Evolutionary conservation across 1,284 basidiomycete genomes (phyloP).

Genomic region (Moesziomyces globuligerus): DNA sequence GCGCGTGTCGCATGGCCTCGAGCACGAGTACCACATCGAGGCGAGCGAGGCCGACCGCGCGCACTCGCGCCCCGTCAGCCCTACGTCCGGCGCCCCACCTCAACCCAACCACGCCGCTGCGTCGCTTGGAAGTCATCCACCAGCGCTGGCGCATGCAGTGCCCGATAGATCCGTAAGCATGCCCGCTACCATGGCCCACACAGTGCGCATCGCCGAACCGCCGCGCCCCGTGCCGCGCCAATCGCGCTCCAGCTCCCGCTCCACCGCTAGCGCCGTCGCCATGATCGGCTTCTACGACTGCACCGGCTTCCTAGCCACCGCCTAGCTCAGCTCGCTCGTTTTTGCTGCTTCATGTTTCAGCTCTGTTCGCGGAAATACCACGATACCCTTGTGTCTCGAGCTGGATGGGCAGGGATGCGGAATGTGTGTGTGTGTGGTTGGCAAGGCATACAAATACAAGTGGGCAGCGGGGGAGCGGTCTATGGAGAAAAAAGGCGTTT

Average conservation of each 20-base stretch:
- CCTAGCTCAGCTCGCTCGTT: conserved; percentile 3
- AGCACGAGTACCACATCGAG: conserved; percentile 12
- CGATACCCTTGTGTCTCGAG: too few relatives aligned
- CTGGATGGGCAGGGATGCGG: too few relatives aligned
- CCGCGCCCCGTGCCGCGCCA: conserved; percentile 3
- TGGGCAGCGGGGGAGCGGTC: neutral
- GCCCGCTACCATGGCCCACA: conserved; percentile 12
- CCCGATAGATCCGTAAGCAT: conserved; percentile 29
- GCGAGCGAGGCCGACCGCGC: neutral
- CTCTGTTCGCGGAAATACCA: too few relatives aligned
- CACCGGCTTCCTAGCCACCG: conserved; percentile 42
- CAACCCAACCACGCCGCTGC: neutral
- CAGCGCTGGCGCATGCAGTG: neutral
- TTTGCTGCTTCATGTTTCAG: neutral
- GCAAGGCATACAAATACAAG: conserved; percentile 42
- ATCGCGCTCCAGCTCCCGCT: conserved; percentile 9
- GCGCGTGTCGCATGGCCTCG: conserved; percentile 22
- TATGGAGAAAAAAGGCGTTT: too few relatives aligned
- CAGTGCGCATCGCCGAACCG: conserved; percentile 32
- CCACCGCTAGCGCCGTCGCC: conserved; percentile 15
- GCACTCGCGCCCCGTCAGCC: conserved; percentile 21
- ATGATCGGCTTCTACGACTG: conserved; percentile 42
- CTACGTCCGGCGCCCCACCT: conserved; percentile 6
- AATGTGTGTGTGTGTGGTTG: neutral
- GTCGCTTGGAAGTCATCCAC: conserved; percentile 1